Evolutionary conservation across 495 filamentous ascomycete species (phyloP).

Genomic region (Durotheca rogersii): DNA sequence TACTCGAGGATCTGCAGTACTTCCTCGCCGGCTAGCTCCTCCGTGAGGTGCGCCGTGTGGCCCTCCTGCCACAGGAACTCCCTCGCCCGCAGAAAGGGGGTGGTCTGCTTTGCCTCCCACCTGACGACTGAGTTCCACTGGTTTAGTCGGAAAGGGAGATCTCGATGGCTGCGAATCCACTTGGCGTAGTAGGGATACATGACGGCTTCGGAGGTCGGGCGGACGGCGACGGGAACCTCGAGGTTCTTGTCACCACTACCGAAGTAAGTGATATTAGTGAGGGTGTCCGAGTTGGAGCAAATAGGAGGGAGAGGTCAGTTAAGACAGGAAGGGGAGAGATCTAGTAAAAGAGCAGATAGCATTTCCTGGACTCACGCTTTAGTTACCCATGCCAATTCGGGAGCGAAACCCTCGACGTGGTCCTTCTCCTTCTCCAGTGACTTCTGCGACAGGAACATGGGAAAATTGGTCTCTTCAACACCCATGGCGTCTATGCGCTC

Average conservation of each 20-base stretch:
- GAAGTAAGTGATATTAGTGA: slow-evolving; percentile 5
- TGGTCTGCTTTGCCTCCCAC: slow-evolving; percentile 98
- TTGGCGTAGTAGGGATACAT: slow-evolving; percentile 97
- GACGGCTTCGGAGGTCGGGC: slow-evolving; percentile 83
- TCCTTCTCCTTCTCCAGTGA: slow-evolving; percentile 93
- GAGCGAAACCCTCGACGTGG: slow-evolving; percentile 95
- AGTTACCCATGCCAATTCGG: slow-evolving; percentile 98
- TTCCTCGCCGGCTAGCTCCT: slow-evolving; percentile 74
- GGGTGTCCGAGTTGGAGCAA: no score
- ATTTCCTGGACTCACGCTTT: slow-evolving; percentile 65
- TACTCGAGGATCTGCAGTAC: slow-evolving; percentile 91
- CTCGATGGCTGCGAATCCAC: slow-evolving; percentile 92
- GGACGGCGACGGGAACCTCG: slow-evolving; percentile 92
- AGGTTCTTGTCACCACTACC: slow-evolving; percentile 79
- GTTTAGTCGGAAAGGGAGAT: slow-evolving; percentile 88
- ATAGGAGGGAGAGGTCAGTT: no score
- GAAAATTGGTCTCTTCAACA: slow-evolving; percentile 94
- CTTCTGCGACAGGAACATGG: slow-evolving; percentile 88
- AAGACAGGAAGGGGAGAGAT: no score
- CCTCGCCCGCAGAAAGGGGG: slow-evolving; percentile 86
- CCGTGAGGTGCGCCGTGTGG: slow-evolving; percentile 89
- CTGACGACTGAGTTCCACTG: slow-evolving; percentile 98
- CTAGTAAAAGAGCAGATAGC: no score
- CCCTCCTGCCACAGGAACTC: slow-evolving; percentile 99
- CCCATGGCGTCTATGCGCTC: slow-evolving; percentile 80